A percentile compares a stretch with the other conserved stretches of the same genome.
Conservation (phyloP, 2,329 filamentous ascomycete genomes). For the Fusarium vanettenii region DNA sequence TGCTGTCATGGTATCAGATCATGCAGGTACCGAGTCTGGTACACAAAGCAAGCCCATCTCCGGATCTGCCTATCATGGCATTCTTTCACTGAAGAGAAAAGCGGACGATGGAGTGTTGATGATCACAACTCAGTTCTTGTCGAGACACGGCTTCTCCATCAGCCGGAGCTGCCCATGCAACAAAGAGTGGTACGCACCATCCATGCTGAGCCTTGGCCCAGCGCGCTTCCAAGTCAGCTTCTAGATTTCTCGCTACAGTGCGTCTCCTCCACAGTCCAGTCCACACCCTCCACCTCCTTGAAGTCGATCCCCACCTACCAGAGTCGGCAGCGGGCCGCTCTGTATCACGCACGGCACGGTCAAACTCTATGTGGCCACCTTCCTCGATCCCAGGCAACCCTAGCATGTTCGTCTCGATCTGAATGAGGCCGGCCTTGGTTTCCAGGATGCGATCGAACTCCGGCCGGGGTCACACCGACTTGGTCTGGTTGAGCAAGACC, state of each 20-base stretch:
- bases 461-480: neutral
- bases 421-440: neutral
- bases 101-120: neutral
- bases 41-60: neutral
- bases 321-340: slow-evolving; percentile 7
- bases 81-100: neutral
- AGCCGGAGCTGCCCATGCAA: neutral
- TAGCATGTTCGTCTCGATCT: neutral
- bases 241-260: neutral
- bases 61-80: neutral
- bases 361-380: neutral
- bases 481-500: neutral
- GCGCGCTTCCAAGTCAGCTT: neutral
- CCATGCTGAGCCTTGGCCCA: neutral
- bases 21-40: slow-evolving; percentile 36
- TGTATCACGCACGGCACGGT: neutral
- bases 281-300: slow-evolving; percentile 8
- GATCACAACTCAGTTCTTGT: neutral
- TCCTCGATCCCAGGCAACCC: neutral
- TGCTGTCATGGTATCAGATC: slow-evolving; percentile 29
- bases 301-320: slow-evolving; percentile 2
- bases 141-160: neutral
- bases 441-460: neutral
- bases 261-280: neutral
- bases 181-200: neutral